These are phyloP conservation scores for Fusarium graminum DNA, from an alignment of 2,329 filamentous ascomycete genomes.

Conservation along the genomic window DNA sequence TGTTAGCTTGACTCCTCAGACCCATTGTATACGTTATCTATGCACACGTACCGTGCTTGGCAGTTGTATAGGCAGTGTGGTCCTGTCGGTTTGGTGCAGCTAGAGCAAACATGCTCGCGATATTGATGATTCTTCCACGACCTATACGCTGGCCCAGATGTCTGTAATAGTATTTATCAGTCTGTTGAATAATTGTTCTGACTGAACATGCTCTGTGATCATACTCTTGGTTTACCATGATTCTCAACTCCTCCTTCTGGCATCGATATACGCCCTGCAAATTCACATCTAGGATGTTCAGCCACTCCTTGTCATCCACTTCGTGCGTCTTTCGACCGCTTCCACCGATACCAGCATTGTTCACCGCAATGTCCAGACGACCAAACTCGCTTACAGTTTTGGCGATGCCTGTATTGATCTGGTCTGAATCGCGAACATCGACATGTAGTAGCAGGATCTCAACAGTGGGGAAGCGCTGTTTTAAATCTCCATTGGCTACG, in stretches of 20 bases:
- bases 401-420: constrained; percentile 60
- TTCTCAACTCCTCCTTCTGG: constrained; percentile 64
- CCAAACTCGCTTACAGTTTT: constrained; percentile 61
- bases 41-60: constrained; percentile 61
- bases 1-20: neutral
- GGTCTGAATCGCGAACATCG: constrained; percentile 60
- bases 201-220: neutral
- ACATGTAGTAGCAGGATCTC: constrained; percentile 57
- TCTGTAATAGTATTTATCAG: constrained; percentile 27
- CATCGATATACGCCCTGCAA: constrained; percentile 70
- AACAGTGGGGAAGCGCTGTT: constrained; percentile 55
- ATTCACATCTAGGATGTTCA: constrained; percentile 65
- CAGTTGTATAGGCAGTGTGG: constrained; percentile 62
- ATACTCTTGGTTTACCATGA: constrained; percentile 66
- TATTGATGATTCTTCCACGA: constrained; percentile 67
- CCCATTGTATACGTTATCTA: neutral
- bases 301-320: constrained; percentile 61
- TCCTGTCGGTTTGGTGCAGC: constrained; percentile 56
- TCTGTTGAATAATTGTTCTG: no score
- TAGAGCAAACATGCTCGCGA: constrained; percentile 65
- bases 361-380: constrained; percentile 67
- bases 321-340: constrained; percentile 59
- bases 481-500: constrained; percentile 52
- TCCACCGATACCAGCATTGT: constrained; percentile 66
- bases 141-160: constrained; percentile 56